These are phyloP conservation scores for Colletotrichum sansevieriae DNA, from an alignment of 2,329 filamentous ascomycete species.

Conservation along the genomic window DNA sequence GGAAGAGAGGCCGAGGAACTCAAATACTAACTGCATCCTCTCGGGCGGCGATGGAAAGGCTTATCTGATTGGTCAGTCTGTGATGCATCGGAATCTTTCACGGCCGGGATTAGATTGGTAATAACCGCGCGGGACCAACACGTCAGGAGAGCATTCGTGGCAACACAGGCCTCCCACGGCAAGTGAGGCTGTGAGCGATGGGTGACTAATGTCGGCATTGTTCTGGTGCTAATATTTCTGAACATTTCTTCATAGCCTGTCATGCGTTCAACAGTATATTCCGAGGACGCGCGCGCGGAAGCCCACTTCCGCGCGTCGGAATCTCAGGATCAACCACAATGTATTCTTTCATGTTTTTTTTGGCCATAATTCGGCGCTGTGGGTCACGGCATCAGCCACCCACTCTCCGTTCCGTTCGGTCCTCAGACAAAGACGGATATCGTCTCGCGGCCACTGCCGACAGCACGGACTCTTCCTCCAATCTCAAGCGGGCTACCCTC, in stretches of 20 bases:
- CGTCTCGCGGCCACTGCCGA: slow-evolving; percentile 58
- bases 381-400: neutral
- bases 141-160: too few relatives aligned
- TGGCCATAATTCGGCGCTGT: neutral
- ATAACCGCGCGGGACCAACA: slow-evolving; percentile 39
- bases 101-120: slow-evolving; percentile 39
- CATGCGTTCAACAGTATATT: slow-evolving; percentile 1
- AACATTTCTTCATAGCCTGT: neutral
- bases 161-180: neutral
- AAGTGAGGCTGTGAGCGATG: slow-evolving; percentile 3
- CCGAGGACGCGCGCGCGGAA: slow-evolving; percentile 10
- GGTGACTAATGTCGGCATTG: neutral
- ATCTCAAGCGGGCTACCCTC: slow-evolving; percentile 75
- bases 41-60: neutral
- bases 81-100: neutral
- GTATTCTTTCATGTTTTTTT: too few relatives aligned
- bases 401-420: neutral
- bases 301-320: slow-evolving; percentile 6
- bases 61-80: slow-evolving; percentile 12
- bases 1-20: slow-evolving; percentile 8
- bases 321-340: neutral
- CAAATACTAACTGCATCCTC: slow-evolving; percentile 25
- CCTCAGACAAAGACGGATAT: slow-evolving; percentile 53
- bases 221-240: neutral
- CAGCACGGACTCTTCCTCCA: slow-evolving; percentile 66